Conservation (phyloP, 2,329 filamentous ascomycete species). For the Didymellaceae sp. region DNA sequence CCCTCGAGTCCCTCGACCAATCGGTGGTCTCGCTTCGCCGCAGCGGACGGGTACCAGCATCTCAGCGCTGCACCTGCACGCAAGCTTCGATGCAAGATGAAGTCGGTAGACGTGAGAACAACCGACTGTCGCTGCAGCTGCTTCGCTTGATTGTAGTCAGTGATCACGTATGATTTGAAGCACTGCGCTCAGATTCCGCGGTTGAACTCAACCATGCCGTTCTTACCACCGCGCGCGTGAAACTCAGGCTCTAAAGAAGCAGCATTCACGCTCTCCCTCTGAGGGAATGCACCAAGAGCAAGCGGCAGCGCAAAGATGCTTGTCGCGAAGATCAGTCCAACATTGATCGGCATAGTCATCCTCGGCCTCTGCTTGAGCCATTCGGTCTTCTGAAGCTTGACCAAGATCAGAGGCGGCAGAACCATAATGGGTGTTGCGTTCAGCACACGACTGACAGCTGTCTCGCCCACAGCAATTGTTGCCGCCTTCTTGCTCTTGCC, state of each 20-base stretch:
- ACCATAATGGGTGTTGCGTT: constrained; percentile 99
- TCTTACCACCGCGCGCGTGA: constrained; percentile 76
- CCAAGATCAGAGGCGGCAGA: constrained; percentile 83
- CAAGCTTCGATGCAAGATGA: no score
- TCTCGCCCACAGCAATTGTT: constrained; percentile 88
- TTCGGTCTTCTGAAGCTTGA: constrained; percentile 80
- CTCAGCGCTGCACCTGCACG: no score
- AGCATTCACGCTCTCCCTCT: constrained; percentile 81
- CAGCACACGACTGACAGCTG: constrained; percentile 86
- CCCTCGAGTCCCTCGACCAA: constrained; percentile 19
- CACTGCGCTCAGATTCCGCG: constrained; percentile 74
- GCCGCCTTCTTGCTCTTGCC: constrained; percentile 90
- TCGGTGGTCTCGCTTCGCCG: constrained; percentile 27
- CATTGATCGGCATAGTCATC: constrained; percentile 80
- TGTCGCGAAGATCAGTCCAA: constrained; percentile 84
- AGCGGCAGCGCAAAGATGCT: constrained; percentile 88
- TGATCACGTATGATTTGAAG: neutral
- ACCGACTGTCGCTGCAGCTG: neutral
- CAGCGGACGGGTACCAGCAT: constrained; percentile 4
- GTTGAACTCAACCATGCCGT: constrained; percentile 93
- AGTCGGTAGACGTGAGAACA: no score
- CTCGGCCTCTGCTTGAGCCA: constrained; percentile 82
- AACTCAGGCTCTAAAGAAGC: constrained; percentile 85
- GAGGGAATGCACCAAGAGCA: constrained; percentile 89
- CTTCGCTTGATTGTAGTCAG: no score